Evolutionary conservation across 345 rosid species (phyloP).

Genomic region (Hibiscus syriacus): DNA sequence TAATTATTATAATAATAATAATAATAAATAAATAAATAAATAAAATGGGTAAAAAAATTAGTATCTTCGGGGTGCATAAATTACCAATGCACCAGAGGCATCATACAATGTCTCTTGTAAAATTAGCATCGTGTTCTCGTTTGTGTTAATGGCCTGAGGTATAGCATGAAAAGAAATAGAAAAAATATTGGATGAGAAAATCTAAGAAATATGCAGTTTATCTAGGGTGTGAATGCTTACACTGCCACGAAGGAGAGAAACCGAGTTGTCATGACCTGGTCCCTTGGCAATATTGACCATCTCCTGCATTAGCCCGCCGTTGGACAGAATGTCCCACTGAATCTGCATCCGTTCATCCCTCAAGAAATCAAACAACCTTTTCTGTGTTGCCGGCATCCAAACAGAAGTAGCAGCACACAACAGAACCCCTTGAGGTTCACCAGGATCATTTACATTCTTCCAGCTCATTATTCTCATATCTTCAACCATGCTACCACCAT

Average conservation of each 20-base stretch:
- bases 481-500: slow-evolving; percentile 38
- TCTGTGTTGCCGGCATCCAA: slow-evolving; percentile 56
- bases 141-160: slow-evolving; percentile 46
- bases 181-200: neutral
- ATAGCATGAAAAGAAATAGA: neutral
- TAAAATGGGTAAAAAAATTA: too few relatives aligned
- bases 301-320: slow-evolving; percentile 61
- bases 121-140: slow-evolving; percentile 58
- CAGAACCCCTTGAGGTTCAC: slow-evolving; percentile 60
- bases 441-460: slow-evolving; percentile 54
- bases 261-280: slow-evolving; percentile 51
- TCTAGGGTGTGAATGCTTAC: slow-evolving; percentile 15
- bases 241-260: slow-evolving; percentile 50
- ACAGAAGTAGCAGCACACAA: slow-evolving; percentile 61
- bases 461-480: slow-evolving; percentile 58
- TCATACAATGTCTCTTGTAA: slow-evolving; percentile 59
- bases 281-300: slow-evolving; percentile 59
- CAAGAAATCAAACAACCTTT: slow-evolving; percentile 48
- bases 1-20: too few relatives aligned
- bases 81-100: slow-evolving; percentile 49
- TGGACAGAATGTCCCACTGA: slow-evolving; percentile 65
- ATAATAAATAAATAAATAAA: too few relatives aligned
- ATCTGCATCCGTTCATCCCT: slow-evolving; percentile 46
- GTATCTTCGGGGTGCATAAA: too few relatives aligned
- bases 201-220: neutral